phyloP scores from a whole-genome alignment of 495 filamentous ascomycete species.

The Aspergillus avenaceus region DNA sequence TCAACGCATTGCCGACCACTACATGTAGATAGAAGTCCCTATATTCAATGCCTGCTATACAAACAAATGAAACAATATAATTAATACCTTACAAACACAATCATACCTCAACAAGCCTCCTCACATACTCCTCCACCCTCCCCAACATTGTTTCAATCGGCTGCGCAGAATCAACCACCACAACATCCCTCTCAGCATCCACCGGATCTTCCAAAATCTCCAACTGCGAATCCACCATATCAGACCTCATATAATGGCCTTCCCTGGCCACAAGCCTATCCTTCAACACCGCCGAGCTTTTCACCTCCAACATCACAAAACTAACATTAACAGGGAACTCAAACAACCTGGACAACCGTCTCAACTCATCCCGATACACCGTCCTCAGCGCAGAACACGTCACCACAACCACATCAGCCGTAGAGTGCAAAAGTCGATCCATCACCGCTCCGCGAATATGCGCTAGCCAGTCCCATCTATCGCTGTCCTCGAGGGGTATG shows the following conservation, averaged over 20 bases:
- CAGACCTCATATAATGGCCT: constrained; percentile 21
- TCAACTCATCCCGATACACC: constrained; percentile 19
- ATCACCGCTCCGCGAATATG: constrained; percentile 25
- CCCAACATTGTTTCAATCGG: constrained; percentile 10
- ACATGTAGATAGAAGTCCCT: too few relatives aligned
- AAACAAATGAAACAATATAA: background rate
- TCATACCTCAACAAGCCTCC: constrained; percentile 2
- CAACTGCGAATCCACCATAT: constrained; percentile 24
- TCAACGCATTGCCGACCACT: too few relatives aligned
- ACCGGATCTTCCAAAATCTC: constrained; percentile 13
- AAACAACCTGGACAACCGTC: constrained; percentile 12
- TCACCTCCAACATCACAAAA: constrained; percentile 13
- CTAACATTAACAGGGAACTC: constrained; percentile 22
- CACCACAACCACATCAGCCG: constrained; percentile 9
- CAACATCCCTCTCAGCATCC: constrained; percentile 13
- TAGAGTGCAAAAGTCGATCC: constrained; percentile 14
- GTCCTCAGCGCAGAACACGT: constrained; percentile 21
- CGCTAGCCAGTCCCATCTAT: constrained; percentile 24
- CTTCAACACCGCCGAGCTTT: constrained; percentile 7
- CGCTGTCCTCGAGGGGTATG: constrained; percentile 15
- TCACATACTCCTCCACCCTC: constrained; percentile 8
- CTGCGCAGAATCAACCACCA: constrained; percentile 12
- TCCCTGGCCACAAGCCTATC: constrained; percentile 12
- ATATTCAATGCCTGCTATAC: too few relatives aligned
- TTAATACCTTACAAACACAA: background rate